These are phyloP conservation scores for Alternaria arborescens DNA, from an alignment of 2,329 filamentous ascomycete genomes.

Conservation along the genomic window DNA sequence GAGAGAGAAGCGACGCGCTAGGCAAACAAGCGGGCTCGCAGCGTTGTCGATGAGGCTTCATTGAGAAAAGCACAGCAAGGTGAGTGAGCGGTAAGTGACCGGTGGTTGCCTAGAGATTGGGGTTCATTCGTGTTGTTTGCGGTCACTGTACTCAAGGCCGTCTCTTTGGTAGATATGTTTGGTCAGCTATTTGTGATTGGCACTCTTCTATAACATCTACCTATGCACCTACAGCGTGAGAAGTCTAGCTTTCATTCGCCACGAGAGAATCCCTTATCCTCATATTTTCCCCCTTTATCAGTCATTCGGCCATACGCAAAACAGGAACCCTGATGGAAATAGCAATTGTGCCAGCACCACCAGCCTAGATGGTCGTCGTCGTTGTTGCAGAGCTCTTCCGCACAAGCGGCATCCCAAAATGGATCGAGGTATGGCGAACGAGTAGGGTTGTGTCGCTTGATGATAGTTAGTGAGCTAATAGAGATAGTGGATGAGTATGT, in stretches of 20 bases:
- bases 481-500: neutral
- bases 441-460: neutral
- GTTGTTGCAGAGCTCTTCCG: neutral
- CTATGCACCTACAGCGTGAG: no score
- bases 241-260: no score
- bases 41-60: neutral
- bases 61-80: neutral
- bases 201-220: no score
- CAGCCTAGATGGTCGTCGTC: neutral
- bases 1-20: neutral
- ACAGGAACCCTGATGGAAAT: neutral
- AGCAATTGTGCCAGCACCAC: neutral
- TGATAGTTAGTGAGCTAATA: neutral
- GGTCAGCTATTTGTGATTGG: no score
- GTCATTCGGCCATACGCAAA: no score
- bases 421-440: neutral
- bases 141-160: no score
- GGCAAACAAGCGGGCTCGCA: neutral
- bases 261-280: no score
- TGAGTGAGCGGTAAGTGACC: neutral
- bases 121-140: neutral
- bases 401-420: neutral
- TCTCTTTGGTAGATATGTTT: neutral
- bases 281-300: no score
- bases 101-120: neutral